Conservation (phyloP, 148 eudicot species). For the Pouteria glomerata region DNA sequence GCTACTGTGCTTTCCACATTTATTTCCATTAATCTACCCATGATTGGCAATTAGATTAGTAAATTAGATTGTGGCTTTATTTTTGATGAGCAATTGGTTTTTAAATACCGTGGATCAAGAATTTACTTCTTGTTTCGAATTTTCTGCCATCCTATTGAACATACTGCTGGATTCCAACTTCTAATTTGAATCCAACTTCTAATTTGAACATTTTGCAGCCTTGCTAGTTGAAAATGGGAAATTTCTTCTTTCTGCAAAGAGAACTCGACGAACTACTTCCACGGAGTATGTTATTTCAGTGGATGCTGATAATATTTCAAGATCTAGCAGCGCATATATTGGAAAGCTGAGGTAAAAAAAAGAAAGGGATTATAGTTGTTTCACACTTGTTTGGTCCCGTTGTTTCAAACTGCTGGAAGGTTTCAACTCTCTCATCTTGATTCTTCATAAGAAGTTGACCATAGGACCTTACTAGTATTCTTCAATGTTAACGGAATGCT, state of each 20-base stretch:
- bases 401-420: not conserved
- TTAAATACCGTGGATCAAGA: not conserved
- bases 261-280: slow-evolving; percentile 56
- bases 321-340: slow-evolving; percentile 56
- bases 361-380: not conserved
- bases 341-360: slow-evolving; percentile 48
- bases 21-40: not conserved
- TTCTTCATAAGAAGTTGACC: not conserved
- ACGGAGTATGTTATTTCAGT: slow-evolving; percentile 59
- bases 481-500: not conserved
- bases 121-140: not conserved
- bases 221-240: slow-evolving; percentile 57
- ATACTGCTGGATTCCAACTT: not conserved
- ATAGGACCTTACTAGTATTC: not conserved
- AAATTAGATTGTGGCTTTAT: not conserved
- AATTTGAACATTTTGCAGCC: slow-evolving; percentile 23
- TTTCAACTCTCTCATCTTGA: not conserved
- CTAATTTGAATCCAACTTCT: slow-evolving; percentile 1
- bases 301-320: slow-evolving; percentile 57
- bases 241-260: slow-evolving; percentile 61
- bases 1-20: not conserved
- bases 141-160: not conserved
- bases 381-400: not conserved
- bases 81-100: not conserved
- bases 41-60: not conserved